phyloP scores from a whole-genome alignment of 2,329 filamentous ascomycete species.

The Fusarium albidum region DNA sequence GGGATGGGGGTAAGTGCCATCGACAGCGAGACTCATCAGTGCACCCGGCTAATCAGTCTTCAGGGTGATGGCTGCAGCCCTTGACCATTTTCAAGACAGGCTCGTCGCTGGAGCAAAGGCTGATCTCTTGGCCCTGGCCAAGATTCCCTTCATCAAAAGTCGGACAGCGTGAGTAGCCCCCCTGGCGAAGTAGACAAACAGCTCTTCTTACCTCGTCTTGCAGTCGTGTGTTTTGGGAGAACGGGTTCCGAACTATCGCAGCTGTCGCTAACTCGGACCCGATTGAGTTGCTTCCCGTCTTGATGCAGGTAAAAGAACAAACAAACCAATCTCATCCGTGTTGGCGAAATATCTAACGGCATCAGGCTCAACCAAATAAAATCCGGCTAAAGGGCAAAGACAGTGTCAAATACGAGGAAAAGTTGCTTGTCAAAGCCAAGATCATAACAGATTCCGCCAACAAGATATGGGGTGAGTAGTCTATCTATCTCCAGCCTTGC shows the following conservation, averaged over 20 bases:
- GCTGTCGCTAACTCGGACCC: constrained; percentile 74
- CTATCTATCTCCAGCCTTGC: not conserved
- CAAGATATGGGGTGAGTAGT: constrained; percentile 69
- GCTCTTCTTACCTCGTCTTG: constrained; percentile 6
- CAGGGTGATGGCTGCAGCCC: constrained; percentile 72
- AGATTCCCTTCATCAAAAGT: constrained; percentile 79
- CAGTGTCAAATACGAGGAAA: constrained; percentile 68
- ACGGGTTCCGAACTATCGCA: constrained; percentile 74
- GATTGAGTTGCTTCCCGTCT: constrained; percentile 72
- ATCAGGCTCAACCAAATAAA: constrained; percentile 72
- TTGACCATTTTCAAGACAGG: constrained; percentile 80
- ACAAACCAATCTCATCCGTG: not conserved
- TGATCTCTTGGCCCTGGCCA: constrained; percentile 74
- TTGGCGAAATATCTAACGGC: not conserved
- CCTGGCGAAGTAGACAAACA: not conserved
- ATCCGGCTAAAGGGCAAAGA: constrained; percentile 61
- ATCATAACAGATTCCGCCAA: constrained; percentile 75
- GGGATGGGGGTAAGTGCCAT: constrained; percentile 68
- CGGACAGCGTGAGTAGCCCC: constrained; percentile 67
- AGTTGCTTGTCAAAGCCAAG: constrained; percentile 71
- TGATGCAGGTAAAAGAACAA: constrained; percentile 67
- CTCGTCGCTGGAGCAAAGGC: constrained; percentile 75
- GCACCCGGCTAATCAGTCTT: constrained; percentile 22
- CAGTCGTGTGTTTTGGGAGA: constrained; percentile 74
- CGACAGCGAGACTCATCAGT: not conserved